Conservation (phyloP, 2,329 filamentous ascomycete genomes). For the Cladosporium sp. region DNA sequence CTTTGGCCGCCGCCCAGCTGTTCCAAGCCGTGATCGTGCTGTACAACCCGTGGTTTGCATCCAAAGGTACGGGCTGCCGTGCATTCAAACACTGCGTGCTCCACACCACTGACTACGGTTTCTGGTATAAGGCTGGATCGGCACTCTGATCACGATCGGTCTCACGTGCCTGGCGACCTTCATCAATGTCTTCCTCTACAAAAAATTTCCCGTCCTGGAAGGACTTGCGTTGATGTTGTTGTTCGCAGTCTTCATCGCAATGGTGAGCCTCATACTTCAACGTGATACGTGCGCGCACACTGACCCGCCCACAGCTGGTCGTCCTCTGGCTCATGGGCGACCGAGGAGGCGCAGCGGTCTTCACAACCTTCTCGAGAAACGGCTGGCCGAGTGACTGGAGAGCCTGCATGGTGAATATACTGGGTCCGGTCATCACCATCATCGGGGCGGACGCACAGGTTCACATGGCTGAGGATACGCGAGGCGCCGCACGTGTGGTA, state of each 20-base stretch:
- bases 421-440: conserved; percentile 31
- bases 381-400: conserved; percentile 22
- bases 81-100: no score
- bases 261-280: no score
- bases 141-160: conserved; percentile 16
- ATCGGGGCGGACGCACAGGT: conserved; percentile 34
- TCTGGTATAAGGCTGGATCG: no score
- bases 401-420: conserved; percentile 23
- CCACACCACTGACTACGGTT: no score
- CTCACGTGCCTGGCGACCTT: conserved; percentile 19
- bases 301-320: conserved; percentile 22
- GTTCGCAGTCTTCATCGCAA: conserved; percentile 22
- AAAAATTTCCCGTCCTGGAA: conserved; percentile 25
- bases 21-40: no score
- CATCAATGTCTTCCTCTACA: conserved; percentile 26
- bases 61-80: no score
- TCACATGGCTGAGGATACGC: conserved; percentile 31
- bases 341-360: conserved; percentile 13
- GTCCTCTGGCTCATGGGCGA: conserved; percentile 19
- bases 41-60: no score
- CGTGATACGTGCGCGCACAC: no score
- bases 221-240: no score
- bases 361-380: conserved; percentile 21
- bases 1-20: no score
- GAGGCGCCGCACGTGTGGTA: conserved; percentile 24